phyloP scores from a whole-genome alignment of 805 yeast genomes.

The Candida easanensis region DNA sequence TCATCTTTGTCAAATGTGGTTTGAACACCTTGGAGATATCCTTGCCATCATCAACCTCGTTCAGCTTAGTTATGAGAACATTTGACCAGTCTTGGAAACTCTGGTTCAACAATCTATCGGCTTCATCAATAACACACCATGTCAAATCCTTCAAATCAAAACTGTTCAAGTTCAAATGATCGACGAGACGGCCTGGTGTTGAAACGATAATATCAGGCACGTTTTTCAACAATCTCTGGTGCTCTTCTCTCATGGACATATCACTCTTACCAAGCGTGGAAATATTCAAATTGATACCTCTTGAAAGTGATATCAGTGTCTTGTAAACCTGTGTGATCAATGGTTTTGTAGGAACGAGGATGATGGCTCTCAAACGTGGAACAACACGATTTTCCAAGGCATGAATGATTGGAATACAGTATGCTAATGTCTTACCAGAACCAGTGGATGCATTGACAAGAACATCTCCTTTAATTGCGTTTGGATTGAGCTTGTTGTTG shows the following conservation, averaged over 20 bases:
- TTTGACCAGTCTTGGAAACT: slow-evolving; percentile 90
- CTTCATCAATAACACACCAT: slow-evolving; percentile 75
- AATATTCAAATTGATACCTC: slow-evolving; percentile 65
- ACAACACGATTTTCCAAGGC: slow-evolving; percentile 59
- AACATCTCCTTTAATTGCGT: slow-evolving; percentile 56
- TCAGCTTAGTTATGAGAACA: slow-evolving; percentile 38
- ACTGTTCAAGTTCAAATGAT: slow-evolving; percentile 48
- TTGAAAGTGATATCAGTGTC: slow-evolving; percentile 56
- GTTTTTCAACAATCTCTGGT: slow-evolving; percentile 39
- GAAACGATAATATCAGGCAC: slow-evolving; percentile 67
- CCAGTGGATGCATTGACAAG: slow-evolving; percentile 95
- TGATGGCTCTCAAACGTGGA: slow-evolving; percentile 69
- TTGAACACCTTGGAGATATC: slow-evolving; percentile 24
- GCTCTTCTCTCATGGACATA: slow-evolving; percentile 59
- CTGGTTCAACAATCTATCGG: slow-evolving; percentile 80
- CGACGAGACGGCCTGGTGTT: slow-evolving; percentile 84
- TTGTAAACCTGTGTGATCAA: slow-evolving; percentile 76
- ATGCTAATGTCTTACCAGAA: slow-evolving; percentile 92
- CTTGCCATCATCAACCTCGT: slow-evolving; percentile 30
- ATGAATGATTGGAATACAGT: slow-evolving; percentile 79
- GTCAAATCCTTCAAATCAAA: slow-evolving; percentile 51
- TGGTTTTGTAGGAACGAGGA: slow-evolving; percentile 89
- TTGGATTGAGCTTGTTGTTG: slow-evolving; percentile 26
- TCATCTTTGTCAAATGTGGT: slow-evolving; percentile 53
- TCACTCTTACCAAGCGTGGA: slow-evolving; percentile 56